Evolutionary conservation across 495 filamentous ascomycete genomes (phyloP), one percentile per base, ranked within the genome.

Genomic region (Choiromyces venosus): DNA sequence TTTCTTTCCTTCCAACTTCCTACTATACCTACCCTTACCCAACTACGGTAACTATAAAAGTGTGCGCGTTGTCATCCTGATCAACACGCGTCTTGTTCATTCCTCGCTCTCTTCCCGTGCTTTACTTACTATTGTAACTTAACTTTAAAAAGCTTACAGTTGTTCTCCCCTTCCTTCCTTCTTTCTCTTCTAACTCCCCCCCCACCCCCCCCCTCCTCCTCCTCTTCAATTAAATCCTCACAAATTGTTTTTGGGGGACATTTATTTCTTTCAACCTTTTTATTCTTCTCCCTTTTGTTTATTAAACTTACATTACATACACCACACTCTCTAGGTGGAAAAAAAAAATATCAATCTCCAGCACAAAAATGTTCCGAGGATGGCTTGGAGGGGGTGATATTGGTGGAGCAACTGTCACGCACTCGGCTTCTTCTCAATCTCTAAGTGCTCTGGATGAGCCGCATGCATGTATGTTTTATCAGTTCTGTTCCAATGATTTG

Each of bases 381-480:
- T 77, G 75, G 75, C 74, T 77, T 66, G 75, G 75, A 72, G 56
- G 69, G 25, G 73, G 75, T 36, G 75, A 69, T 29, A 56, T 52
- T 38, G 61, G 61, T 29, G 52, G 52, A 66, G 42, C 52, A 69
- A 74, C 71, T 25, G 56, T 77, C 66, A 77, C 61, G 37, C 79
- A 80, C 52, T 71, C 74, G 7, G 69, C 65, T 66, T 87, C 87
- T 21, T 87, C 86, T 3, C 86, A 87, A 81, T 90, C 87, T 36
- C 75, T 91, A 71, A 87, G 87, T 80, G 85, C 88, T 67, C 74
- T 86, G 64, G 84, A 86, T 66, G 90, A 91, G 81, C 82, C 86
- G 42, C 84, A 87, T 75, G 85, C 89, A 79, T 85, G 89, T 90
- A 82, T 75, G 86, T 85, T 67, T 35, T 67, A 79, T n/a, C n/a